Conservation (phyloP, 345 rosid species). For the Eucalyptus sp. region DNA sequence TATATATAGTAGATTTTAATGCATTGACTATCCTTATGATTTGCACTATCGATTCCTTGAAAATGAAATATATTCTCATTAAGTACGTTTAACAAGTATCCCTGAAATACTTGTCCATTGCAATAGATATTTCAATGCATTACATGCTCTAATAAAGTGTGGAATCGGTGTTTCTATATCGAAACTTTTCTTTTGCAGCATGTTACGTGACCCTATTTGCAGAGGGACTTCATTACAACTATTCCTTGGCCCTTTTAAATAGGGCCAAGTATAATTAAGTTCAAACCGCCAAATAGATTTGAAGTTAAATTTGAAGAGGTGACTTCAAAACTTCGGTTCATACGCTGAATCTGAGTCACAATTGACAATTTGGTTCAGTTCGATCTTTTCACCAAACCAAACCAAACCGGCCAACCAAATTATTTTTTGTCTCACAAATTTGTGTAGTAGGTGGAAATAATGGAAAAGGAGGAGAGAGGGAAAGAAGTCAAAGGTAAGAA, state of each 20-base stretch:
- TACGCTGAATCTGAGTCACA: not conserved
- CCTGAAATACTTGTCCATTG: not conserved
- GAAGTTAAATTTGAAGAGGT: not conserved
- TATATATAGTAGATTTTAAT: not conserved
- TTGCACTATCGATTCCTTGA: not conserved
- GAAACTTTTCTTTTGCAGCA: not conserved
- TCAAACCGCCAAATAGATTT: not conserved
- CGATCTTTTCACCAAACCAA: not conserved
- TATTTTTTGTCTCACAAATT: not conserved
- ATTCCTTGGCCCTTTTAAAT: not conserved
- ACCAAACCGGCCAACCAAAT: not conserved
- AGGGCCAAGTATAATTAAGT: not conserved
- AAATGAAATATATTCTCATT: not conserved
- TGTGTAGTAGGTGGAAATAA: not conserved
- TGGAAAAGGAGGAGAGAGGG: not conserved
- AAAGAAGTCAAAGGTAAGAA: not conserved
- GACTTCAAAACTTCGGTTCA: not conserved
- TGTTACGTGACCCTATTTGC: not conserved
- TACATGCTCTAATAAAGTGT: not conserved
- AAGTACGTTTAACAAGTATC: not conserved
- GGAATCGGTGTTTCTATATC: not conserved
- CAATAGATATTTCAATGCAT: not conserved
- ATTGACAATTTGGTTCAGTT: not conserved
- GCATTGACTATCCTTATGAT: not conserved
- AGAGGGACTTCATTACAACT: not conserved